Percentiles rank a stretch among this genome's conserved stretches.
Evolutionary conservation across 139 green algal genomes (phyloP).

Genomic region (Pleodorina starrii): DNA sequence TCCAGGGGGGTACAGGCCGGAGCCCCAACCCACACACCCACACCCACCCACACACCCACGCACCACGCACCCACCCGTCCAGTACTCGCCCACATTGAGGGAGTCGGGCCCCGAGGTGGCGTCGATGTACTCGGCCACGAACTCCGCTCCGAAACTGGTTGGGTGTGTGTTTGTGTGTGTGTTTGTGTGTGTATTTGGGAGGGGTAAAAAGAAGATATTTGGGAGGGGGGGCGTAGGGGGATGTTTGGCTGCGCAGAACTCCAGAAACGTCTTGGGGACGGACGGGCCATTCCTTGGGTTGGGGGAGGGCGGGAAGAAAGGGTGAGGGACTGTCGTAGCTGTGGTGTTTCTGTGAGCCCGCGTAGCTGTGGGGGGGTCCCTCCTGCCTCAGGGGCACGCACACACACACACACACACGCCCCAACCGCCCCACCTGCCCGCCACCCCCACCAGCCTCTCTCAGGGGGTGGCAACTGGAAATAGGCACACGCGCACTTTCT

Average conservation of each 20-base stretch:
- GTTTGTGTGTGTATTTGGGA: not conserved
- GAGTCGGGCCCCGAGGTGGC: conserved; percentile 30
- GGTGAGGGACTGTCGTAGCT: too few relatives aligned
- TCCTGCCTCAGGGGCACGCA: not conserved
- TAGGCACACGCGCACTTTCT: not conserved
- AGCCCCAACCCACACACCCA: not conserved
- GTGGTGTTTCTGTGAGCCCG: too few relatives aligned
- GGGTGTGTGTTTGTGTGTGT: not conserved
- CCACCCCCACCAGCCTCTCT: not conserved
- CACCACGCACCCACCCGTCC: too few relatives aligned
- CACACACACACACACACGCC: not conserved
- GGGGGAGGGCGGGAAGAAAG: too few relatives aligned
- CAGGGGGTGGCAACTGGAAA: not conserved
- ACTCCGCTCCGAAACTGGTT: not conserved
- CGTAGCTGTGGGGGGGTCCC: too few relatives aligned
- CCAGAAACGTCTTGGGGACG: too few relatives aligned
- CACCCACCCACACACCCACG: too few relatives aligned
- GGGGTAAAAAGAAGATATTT: not conserved
- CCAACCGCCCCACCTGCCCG: not conserved
- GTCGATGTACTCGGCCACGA: conserved; percentile 58
- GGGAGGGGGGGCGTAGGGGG: not conserved
- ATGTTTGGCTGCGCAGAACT: too few relatives aligned
- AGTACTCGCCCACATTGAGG: conserved; percentile 61
- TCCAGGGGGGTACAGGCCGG: too few relatives aligned
- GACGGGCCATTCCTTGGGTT: too few relatives aligned